These are phyloP conservation scores for Leishmania martiniquensis DNA, from an alignment of 208 protist genomes.

Conservation along the genomic window DNA sequence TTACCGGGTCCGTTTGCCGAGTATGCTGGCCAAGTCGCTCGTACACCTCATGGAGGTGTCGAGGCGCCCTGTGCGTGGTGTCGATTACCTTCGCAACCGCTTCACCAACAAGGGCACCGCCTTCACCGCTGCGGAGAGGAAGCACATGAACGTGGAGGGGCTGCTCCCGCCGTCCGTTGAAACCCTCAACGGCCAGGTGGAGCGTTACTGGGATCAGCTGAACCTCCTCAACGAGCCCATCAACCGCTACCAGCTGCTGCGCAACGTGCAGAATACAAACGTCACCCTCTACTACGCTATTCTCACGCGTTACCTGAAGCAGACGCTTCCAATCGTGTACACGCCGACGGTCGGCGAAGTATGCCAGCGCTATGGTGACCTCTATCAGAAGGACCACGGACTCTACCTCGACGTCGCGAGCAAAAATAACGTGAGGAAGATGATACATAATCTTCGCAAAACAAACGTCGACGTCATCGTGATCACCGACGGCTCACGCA, in stretches of 20 bases:
- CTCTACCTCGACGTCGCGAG: slow-evolving; percentile 87
- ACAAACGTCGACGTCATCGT: slow-evolving; percentile 93
- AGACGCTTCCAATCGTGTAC: slow-evolving; percentile 86
- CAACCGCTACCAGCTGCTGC: slow-evolving; percentile 79
- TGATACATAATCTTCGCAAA: slow-evolving; percentile 83
- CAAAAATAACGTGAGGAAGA: slow-evolving; percentile 74
- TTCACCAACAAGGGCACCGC: slow-evolving; percentile 74
- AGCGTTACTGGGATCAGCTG: slow-evolving; percentile 66
- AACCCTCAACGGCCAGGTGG: slow-evolving; percentile 71
- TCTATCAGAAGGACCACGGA: slow-evolving; percentile 78
- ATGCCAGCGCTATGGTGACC: slow-evolving; percentile 87
- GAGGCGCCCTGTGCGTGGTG: slow-evolving; percentile 47
- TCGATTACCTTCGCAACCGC: slow-evolving; percentile 74
- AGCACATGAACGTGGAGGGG: slow-evolving; percentile 59
- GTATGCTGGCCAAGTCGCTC: slow-evolving; percentile 37
- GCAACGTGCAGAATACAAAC: slow-evolving; percentile 62
- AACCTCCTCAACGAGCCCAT: slow-evolving; percentile 70
- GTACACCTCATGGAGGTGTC: slow-evolving; percentile 35
- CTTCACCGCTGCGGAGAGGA: slow-evolving; percentile 68
- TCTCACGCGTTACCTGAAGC: slow-evolving; percentile 66
- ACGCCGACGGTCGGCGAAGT: slow-evolving; percentile 93
- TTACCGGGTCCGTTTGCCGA: background rate
- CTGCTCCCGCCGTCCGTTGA: slow-evolving; percentile 65
- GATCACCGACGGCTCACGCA: slow-evolving; percentile 96
- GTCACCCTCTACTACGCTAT: slow-evolving; percentile 81